Percentiles rank a stretch among this genome's conserved stretches.
phyloP scores from a whole-genome alignment of 208 protist species.

The Acanthamoeba divionensis region DNA sequence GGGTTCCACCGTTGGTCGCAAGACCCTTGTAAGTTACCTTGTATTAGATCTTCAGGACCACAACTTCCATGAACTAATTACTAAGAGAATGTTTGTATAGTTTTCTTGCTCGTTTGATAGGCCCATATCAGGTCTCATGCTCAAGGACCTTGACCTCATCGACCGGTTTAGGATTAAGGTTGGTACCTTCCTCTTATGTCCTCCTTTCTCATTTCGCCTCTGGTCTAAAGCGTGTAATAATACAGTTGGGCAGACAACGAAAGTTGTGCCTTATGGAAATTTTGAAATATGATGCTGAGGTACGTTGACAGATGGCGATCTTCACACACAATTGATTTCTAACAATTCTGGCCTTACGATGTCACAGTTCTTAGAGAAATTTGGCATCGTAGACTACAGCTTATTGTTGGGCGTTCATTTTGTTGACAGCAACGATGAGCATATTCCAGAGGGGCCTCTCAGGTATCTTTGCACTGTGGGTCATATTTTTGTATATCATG shows the following conservation, averaged over 20 bases:
- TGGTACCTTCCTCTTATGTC: too few species aligned
- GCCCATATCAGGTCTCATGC: neutral
- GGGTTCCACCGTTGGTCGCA: neutral
- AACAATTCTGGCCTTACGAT: neutral
- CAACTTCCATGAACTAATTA: neutral
- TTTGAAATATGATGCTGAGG: neutral
- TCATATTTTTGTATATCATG: too few species aligned
- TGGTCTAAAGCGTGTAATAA: too few species aligned
- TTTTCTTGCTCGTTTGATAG: neutral
- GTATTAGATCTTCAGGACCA: neutral
- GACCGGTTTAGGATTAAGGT: neutral
- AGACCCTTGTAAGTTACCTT: neutral
- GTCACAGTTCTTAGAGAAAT: neutral
- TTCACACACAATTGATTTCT: neutral
- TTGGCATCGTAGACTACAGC: conserved; percentile 16
- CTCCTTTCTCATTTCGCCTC: too few species aligned
- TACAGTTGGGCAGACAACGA: neutral
- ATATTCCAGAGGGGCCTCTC: too few species aligned
- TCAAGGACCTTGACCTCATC: conserved; percentile 2
- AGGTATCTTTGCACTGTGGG: too few species aligned
- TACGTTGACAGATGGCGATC: neutral
- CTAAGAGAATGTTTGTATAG: neutral
- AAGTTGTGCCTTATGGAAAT: neutral
- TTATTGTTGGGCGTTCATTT: conserved; percentile 35
- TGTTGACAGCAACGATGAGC: neutral